Base-by-base conservation (phyloP, 257 asterid genomes). In the Henckelia pumila region DNA sequence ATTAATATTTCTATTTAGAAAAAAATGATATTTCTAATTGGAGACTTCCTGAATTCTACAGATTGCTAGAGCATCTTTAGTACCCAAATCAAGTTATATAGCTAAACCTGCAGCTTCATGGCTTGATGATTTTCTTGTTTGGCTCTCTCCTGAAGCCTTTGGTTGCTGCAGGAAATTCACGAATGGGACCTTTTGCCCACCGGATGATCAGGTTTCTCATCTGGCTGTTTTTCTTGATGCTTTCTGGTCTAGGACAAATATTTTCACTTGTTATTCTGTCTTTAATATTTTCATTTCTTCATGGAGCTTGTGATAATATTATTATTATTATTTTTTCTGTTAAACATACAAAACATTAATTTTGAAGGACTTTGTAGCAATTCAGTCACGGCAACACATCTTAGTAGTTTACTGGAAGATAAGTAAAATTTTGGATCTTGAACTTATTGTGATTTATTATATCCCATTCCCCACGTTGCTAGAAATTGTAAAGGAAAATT, bases 91-190 rank as follows among this genome's bases (percentile, higher is more conserved):
- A 32, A 93, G 99, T 75, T 86, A 93, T 71, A 93, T 93, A 71
- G 97, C 99, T 67, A 93, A 93, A 83, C 99, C 99, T 8, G 99
- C 99, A 62, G 99, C 99, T 65, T 93, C 99, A 33, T 93, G 99
- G 99, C 95, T 93, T 22, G 99, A 93, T 53, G 99, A 93, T 82
- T 93, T 85, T 84, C 96, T 93, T 35, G 99, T 93, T 76, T 93
- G 97, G 97, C 65, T 88, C 61, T 90, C 99, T 58, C 99, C 99
- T 20, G 97, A 93, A 82, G 99, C 99, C 29, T 93, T 93, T 74
- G 97, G 95, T 47, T 93, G 99, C 82, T 93, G 99, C 78, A 77
- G 99, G 73, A 93, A 93, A 83, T 93, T 83, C 84, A 82, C 90
- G 24, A 90, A 93, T 76, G 89, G 84, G 52, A 91, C 81, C 79